These are phyloP conservation scores for Rubia peregrina DNA, from an alignment of 305 asterid species.

Conservation along the genomic window DNA sequence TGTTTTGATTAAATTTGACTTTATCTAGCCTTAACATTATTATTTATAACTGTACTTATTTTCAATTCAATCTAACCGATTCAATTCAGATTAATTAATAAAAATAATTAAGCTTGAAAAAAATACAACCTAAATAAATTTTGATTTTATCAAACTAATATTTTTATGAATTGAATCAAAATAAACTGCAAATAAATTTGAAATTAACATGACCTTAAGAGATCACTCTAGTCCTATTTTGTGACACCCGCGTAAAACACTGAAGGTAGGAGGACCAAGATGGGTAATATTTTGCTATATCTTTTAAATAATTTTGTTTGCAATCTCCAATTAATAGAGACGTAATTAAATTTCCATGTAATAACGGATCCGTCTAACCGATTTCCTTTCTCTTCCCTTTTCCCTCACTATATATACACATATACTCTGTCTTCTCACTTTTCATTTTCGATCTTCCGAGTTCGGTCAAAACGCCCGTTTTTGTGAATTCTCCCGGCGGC, in stretches of 20 bases:
- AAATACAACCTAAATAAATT: too few species aligned
- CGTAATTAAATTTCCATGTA: background rate
- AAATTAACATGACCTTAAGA: too few species aligned
- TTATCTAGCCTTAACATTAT: too few species aligned
- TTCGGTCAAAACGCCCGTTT: background rate
- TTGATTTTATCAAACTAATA: too few species aligned
- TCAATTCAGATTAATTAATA: too few species aligned
- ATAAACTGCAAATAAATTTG: too few species aligned
- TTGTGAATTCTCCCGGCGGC: background rate
- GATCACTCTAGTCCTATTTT: too few species aligned
- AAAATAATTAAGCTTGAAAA: too few species aligned
- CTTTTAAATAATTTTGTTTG: background rate
- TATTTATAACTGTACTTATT: too few species aligned
- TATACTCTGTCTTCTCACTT: background rate
- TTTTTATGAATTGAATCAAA: too few species aligned
- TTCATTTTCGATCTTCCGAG: background rate
- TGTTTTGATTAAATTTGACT: too few species aligned
- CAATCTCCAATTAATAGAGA: background rate
- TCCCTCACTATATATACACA: conserved; percentile 1
- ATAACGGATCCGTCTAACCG: background rate
- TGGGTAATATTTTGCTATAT: background rate
- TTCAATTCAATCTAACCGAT: too few species aligned
- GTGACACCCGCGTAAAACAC: background rate
- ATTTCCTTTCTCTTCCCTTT: background rate
- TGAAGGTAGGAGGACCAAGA: background rate